A percentile compares a stretch with the other conserved stretches of the same genome.
These are phyloP conservation scores for Nemania diffusa DNA, from an alignment of 2,329 filamentous ascomycete genomes.

Conservation along the genomic window DNA sequence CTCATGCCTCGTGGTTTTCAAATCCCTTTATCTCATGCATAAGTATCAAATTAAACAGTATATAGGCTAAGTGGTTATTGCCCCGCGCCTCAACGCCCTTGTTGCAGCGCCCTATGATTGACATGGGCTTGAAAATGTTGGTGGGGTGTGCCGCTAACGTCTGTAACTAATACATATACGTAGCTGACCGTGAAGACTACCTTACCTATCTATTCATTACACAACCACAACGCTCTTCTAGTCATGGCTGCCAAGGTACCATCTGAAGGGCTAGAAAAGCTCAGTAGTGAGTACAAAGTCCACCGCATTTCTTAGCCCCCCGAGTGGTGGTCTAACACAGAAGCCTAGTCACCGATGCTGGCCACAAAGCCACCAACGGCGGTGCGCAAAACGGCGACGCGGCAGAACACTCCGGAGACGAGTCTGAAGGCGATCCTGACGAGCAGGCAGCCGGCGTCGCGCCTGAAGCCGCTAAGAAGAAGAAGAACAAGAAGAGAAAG, in stretches of 20 bases:
- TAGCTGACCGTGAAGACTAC: neutral
- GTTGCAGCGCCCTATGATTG: slow-evolving; percentile 19
- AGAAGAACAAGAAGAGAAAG: slow-evolving; percentile 86
- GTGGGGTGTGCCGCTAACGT: slow-evolving; percentile 22
- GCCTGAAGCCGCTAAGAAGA: slow-evolving; percentile 63
- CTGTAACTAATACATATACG: neutral
- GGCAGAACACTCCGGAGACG: slow-evolving; percentile 58
- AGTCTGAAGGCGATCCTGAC: slow-evolving; percentile 65
- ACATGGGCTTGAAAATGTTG: slow-evolving; percentile 29
- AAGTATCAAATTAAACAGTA: neutral
- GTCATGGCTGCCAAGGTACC: slow-evolving; percentile 57
- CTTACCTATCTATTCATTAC: neutral
- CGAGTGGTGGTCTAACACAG: slow-evolving; percentile 54
- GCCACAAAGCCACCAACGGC: slow-evolving; percentile 21
- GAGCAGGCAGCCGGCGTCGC: slow-evolving; percentile 52
- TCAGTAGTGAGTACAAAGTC: slow-evolving; percentile 50
- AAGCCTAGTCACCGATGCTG: slow-evolving; percentile 46
- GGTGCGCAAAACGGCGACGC: slow-evolving; percentile 53
- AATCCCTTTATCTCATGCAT: too few relatives aligned
- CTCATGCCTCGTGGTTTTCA: too few relatives aligned
- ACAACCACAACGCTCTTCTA: neutral
- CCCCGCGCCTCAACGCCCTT: neutral
- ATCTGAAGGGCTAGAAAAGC: slow-evolving; percentile 55
- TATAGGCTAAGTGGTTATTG: neutral
- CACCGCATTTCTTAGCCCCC: slow-evolving; percentile 49